These are phyloP conservation scores for Vaccinium darrowii DNA, from an alignment of 148 eudicot species.

Conservation along the genomic window DNA sequence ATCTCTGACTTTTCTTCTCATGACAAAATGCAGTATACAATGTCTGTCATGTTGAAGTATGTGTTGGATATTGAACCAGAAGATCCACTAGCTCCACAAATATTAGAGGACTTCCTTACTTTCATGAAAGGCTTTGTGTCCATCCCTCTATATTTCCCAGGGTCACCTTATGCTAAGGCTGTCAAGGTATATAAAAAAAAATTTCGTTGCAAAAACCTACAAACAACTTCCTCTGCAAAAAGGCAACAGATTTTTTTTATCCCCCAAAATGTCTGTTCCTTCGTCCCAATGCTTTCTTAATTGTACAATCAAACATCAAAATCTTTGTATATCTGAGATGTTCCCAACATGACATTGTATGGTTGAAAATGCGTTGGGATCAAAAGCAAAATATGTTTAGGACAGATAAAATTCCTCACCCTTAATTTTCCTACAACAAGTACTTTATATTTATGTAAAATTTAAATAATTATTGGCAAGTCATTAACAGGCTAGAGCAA, in stretches of 20 bases:
- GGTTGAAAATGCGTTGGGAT: neutral
- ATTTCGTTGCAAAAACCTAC: too few species aligned
- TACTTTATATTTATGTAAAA: too few species aligned
- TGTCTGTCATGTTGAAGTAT: conserved; percentile 23
- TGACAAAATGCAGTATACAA: conserved; percentile 18
- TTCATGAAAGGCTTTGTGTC: conserved; percentile 68
- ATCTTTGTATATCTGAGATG: too few species aligned
- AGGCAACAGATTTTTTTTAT: too few species aligned
- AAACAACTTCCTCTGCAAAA: neutral
- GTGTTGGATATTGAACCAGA: conserved; percentile 24
- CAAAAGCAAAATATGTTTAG: neutral
- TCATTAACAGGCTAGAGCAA: conserved; percentile 36
- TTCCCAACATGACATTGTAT: neutral
- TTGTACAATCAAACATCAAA: too few species aligned
- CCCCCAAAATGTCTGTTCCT: too few species aligned
- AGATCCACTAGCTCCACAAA: conserved; percentile 23
- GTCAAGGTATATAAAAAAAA: conserved; percentile 43
- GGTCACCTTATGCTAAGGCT: conserved; percentile 49
- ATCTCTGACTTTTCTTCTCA: neutral
- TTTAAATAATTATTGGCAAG: neutral
- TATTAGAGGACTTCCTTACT: conserved; percentile 43
- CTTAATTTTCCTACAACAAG: too few species aligned
- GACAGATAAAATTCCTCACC: neutral
- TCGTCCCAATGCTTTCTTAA: too few species aligned
- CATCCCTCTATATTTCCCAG: conserved; percentile 42